These are phyloP conservation scores for Colletotrichum lentis DNA, from an alignment of 2,329 filamentous ascomycete species.

Conservation along the genomic window DNA sequence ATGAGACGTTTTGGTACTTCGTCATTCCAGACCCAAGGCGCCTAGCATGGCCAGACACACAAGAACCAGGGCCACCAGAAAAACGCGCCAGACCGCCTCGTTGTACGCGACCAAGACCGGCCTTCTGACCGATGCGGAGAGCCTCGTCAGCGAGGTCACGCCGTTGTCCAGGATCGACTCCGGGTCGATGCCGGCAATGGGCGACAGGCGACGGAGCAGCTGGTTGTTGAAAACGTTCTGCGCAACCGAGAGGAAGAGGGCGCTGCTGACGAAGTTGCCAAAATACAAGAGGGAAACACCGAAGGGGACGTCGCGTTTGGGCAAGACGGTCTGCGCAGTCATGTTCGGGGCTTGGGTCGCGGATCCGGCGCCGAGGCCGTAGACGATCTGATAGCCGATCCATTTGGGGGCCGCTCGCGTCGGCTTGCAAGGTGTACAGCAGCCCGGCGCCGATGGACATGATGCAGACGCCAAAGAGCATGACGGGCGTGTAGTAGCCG, in stretches of 20 bases:
- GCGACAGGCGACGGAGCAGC: constrained; percentile 51
- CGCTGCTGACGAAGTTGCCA: constrained; percentile 52
- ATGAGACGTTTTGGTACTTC: constrained; percentile 39
- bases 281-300: constrained; percentile 58
- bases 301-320: constrained; percentile 53
- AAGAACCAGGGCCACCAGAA: constrained; percentile 62
- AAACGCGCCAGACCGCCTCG: constrained; percentile 59
- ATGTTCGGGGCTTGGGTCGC: constrained; percentile 55
- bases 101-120: constrained; percentile 60
- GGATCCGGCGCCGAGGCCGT: constrained; percentile 43
- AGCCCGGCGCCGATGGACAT: constrained; percentile 45
- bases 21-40: constrained; percentile 64
- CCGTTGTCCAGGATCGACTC: constrained; percentile 46
- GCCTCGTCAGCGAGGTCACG: constrained; percentile 43
- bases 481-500: constrained; percentile 57
- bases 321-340: constrained; percentile 55
- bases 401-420: constrained; percentile 43
- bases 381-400: constrained; percentile 43
- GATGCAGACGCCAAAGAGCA: constrained; percentile 54
- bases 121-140: constrained; percentile 1
- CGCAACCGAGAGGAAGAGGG: constrained; percentile 60
- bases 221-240: constrained; percentile 61
- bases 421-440: constrained; percentile 46
- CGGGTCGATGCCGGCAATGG: constrained; percentile 48
- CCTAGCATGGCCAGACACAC: constrained; percentile 59